These are phyloP conservation scores for Russula griseocarnosa DNA, from an alignment of 768 basidiomycete genomes.

Conservation along the genomic window DNA sequence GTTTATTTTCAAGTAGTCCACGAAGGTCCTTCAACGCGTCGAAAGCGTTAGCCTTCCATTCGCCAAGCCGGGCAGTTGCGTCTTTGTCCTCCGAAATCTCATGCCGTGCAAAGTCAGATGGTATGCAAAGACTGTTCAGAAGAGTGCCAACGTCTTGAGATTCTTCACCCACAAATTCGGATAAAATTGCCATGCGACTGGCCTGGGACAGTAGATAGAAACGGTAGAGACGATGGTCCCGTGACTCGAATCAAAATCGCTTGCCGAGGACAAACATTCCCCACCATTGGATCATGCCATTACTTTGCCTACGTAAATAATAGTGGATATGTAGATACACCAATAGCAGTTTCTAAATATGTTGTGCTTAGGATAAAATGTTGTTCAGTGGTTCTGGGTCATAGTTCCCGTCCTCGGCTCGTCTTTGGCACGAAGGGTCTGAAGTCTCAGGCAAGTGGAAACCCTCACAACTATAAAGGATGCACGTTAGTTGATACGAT, in stretches of 20 bases:
- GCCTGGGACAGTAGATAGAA: background rate
- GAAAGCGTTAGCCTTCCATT: conserved; percentile 46
- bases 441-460: background rate
- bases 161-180: conserved; percentile 14
- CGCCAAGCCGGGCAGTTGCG: conserved; percentile 39
- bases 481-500: conserved; percentile 1
- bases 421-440: background rate
- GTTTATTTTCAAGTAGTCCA: conserved; percentile 33
- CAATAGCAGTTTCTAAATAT: background rate
- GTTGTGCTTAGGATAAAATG: background rate
- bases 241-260: background rate
- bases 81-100: conserved; percentile 40
- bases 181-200: conserved; percentile 21
- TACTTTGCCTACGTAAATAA: background rate
- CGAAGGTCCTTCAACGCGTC: conserved; percentile 33
- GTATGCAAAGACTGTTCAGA: conserved; percentile 38
- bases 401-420: background rate
- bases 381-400: background rate
- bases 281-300: background rate
- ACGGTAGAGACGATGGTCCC: background rate
- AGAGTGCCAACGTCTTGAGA: background rate
- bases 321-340: background rate
- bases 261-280: conserved; percentile 2
- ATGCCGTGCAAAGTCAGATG: conserved; percentile 45
- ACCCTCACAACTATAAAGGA: conserved; percentile 10